Evolutionary conservation across 208 protist genomes (phyloP).

Genomic region (Giardia duodenalis): DNA sequence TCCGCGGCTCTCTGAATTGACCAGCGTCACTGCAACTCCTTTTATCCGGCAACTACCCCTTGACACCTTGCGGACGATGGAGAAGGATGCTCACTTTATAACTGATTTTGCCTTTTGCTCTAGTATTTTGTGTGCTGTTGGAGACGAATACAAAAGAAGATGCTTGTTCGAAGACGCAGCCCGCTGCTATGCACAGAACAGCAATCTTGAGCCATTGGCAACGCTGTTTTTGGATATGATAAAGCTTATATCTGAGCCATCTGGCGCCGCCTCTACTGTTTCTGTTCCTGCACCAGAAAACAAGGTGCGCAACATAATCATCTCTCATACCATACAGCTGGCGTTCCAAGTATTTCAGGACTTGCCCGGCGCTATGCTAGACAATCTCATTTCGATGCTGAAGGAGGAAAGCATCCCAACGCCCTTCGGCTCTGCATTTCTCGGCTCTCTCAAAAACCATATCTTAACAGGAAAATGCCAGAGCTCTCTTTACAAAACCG

Average conservation of each 20-base stretch:
- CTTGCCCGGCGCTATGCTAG: neutral
- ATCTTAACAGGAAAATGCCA: neutral
- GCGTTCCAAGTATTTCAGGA: neutral
- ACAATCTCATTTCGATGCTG: neutral
- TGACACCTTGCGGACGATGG: neutral
- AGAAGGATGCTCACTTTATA: slow-evolving; percentile 2
- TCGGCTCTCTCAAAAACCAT: neutral
- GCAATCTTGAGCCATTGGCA: neutral
- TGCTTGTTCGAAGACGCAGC: neutral
- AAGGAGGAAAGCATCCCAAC: neutral
- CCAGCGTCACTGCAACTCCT: neutral
- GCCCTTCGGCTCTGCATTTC: neutral
- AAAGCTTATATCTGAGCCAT: neutral
- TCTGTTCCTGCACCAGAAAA: no score
- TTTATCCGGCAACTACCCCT: neutral
- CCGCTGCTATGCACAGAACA: neutral
- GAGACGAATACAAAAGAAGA: neutral
- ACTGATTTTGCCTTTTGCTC: neutral
- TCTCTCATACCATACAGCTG: neutral
- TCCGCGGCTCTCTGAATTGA: neutral
- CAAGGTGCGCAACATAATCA: neutral
- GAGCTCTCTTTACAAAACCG: neutral
- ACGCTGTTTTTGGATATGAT: neutral
- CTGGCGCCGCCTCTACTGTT: neutral
- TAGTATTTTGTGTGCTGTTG: neutral